Percentiles rank a stretch among this genome's conserved stretches.
These are phyloP conservation scores for Gnomoniopsis smithogilvyi DNA, from an alignment of 2,329 filamentous ascomycete genomes.

Conservation along the genomic window DNA sequence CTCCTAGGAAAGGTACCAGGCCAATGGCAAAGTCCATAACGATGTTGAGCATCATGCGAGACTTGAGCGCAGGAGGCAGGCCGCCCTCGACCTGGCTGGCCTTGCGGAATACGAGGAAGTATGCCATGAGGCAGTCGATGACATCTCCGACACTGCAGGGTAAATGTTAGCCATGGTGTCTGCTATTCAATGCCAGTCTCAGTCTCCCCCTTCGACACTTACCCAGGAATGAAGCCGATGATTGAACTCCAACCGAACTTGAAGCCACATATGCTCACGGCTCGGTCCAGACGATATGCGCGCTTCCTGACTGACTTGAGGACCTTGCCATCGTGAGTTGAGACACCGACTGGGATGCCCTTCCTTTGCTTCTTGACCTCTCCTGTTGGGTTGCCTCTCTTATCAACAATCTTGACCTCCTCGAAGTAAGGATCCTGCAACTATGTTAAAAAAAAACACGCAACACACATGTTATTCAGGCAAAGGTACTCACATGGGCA, in stretches of 20 bases:
- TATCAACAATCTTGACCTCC: slow-evolving; percentile 2
- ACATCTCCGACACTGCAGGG: slow-evolving; percentile 66
- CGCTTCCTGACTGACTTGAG: slow-evolving; percentile 82
- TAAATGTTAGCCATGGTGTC: slow-evolving; percentile 21
- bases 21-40: slow-evolving; percentile 70
- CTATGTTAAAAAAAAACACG: neutral
- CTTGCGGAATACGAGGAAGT: slow-evolving; percentile 66
- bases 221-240: slow-evolving; percentile 80
- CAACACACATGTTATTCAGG: neutral
- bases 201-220: slow-evolving; percentile 38
- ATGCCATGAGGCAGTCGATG: slow-evolving; percentile 68
- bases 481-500: neutral
- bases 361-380: slow-evolving; percentile 80
- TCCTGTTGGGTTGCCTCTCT: slow-evolving; percentile 31
- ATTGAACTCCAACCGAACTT: slow-evolving; percentile 87
- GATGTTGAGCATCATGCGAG: slow-evolving; percentile 80
- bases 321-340: slow-evolving; percentile 74
- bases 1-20: slow-evolving; percentile 72
- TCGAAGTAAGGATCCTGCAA: slow-evolving; percentile 9
- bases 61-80: slow-evolving; percentile 57
- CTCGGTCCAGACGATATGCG: slow-evolving; percentile 80
- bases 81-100: slow-evolving; percentile 75
- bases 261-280: slow-evolving; percentile 79
- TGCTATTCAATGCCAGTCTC: slow-evolving; percentile 18
- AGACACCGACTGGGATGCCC: slow-evolving; percentile 78